Evolutionary conservation across 768 basidiomycete genomes (phyloP), one percentile per base, ranked within the genome.

Genomic region (Asterophora lycoperdoides): DNA sequence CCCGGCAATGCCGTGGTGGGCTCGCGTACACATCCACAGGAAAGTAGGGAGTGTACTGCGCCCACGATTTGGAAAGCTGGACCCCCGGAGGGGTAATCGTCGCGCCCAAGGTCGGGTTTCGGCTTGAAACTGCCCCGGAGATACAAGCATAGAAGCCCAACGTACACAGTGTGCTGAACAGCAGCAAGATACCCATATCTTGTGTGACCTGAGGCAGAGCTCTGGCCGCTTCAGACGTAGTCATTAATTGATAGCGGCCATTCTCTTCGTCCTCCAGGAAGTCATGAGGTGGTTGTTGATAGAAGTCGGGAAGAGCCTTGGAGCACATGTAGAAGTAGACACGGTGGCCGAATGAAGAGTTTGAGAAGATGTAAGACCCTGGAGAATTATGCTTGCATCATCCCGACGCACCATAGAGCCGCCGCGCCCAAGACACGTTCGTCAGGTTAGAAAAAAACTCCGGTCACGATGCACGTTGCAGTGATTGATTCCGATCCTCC

Each of bases 21-120:
- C 64, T 52, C 1, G 51, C 32, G 60, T 86, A 85, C 26, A 62
- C 52, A 3, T 62, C 71, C 5, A 68, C 69, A 0, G 83, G 66
- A 48, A 70, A 75, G 60, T 76, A 86, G 0, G 85, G 85, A 23
- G 83, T 74, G 55, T 84, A 84, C 33, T 78, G 70, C 9, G 73
- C 81, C 84, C 83, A 86, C 1, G 70, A 63, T 23, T 59, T 58
- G 20, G 60, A 56, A n/a, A 56, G 23, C 30, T 52, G 39, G 26
- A 54, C 52, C 13, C 45, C 49, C 7, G 44, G 42, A 36, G 37
- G 23, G 15, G 42, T 5, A 4, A 26, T 26, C 8, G 11, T n/a
- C 26, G 28, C 23, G 5, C 33, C 23, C 10, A 17, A 6, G 18
- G 13, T 40, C 23, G 6, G 9, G 9, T 5, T 13, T 20, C 36